A percentile compares a stretch with the other conserved stretches of the same genome.
These are phyloP conservation scores for Phylloporus sp. DNA, from an alignment of 768 basidiomycete genomes.

Conservation along the genomic window DNA sequence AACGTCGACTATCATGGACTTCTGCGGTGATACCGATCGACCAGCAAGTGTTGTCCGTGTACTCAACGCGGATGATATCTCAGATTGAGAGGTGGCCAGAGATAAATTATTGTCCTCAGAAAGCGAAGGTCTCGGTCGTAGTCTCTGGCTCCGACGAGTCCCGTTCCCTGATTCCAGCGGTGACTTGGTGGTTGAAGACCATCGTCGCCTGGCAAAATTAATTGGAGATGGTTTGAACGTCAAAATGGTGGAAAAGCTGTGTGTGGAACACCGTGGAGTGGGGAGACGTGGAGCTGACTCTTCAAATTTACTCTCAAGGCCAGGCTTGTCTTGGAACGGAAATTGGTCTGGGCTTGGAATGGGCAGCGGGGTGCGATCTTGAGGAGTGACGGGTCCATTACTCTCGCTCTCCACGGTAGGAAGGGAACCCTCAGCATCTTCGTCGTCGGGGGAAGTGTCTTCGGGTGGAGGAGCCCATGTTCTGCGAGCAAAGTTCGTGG, in stretches of 20 bases:
- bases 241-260: constrained; percentile 37
- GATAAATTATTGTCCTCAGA: constrained; percentile 31
- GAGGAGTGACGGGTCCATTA: constrained; percentile 52
- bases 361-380: constrained; percentile 43
- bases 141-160: constrained; percentile 33
- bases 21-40: constrained; percentile 33
- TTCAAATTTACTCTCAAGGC: constrained; percentile 18
- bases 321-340: constrained; percentile 17
- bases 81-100: constrained; percentile 22
- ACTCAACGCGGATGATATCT: constrained; percentile 25
- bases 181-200: constrained; percentile 42
- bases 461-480: constrained; percentile 46
- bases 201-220: constrained; percentile 57
- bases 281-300: constrained; percentile 20
- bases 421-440: constrained; percentile 29
- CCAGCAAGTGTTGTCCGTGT: constrained; percentile 29
- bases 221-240: constrained; percentile 61
- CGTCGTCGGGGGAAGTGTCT: constrained; percentile 33
- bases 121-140: constrained; percentile 29
- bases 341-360: constrained; percentile 32
- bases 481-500: constrained; percentile 52
- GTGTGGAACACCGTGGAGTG: constrained; percentile 19
- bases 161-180: constrained; percentile 31
- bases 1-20: constrained; percentile 20
- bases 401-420: constrained; percentile 44